A percentile compares a stretch with the other conserved stretches of the same genome.
phyloP scores from a whole-genome alignment of 2,329 filamentous ascomycete species.

The Ustulina deusta region DNA sequence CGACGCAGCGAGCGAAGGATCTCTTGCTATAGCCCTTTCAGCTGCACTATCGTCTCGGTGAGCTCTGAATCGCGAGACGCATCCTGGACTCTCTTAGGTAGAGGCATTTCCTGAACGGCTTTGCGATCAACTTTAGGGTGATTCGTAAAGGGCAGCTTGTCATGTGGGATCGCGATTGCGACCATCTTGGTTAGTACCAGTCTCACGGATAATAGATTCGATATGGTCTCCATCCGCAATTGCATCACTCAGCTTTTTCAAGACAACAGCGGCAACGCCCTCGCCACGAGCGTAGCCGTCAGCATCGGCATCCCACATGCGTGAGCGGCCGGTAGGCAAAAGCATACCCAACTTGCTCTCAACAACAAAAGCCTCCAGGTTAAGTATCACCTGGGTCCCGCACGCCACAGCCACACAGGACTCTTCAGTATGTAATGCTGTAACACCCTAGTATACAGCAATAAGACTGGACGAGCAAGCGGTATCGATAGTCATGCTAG shows the following conservation, averaged over 20 bases:
- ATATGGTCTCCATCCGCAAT: conserved; percentile 52
- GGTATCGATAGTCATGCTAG: conserved; percentile 59
- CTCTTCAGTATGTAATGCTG: conserved; percentile 47
- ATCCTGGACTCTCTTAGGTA: conserved; percentile 15
- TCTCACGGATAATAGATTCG: conserved; percentile 52
- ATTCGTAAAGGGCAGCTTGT: conserved; percentile 32
- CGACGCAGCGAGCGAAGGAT: conserved; percentile 15
- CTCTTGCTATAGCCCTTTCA: conserved; percentile 2
- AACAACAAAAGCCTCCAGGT: conserved; percentile 27
- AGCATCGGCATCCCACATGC: conserved; percentile 54
- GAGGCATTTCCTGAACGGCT: conserved; percentile 23
- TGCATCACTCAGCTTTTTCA: conserved; percentile 52
- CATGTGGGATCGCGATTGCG: conserved; percentile 5
- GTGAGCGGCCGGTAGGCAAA: conserved; percentile 48
- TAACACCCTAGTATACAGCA: conserved; percentile 51
- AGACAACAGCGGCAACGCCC: conserved; percentile 50
- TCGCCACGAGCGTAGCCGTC: conserved; percentile 53
- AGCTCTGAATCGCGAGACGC: neutral
- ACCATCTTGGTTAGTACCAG: conserved; percentile 46
- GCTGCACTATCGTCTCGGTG: conserved; percentile 12
- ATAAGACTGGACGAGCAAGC: conserved; percentile 59
- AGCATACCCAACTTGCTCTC: conserved; percentile 48
- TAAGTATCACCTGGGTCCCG: conserved; percentile 35
- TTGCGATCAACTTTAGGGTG: conserved; percentile 37
- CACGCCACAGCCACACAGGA: conserved; percentile 37